Conservation (phyloP, 768 basidiomycete species). For the Leccinum incarnatum region DNA sequence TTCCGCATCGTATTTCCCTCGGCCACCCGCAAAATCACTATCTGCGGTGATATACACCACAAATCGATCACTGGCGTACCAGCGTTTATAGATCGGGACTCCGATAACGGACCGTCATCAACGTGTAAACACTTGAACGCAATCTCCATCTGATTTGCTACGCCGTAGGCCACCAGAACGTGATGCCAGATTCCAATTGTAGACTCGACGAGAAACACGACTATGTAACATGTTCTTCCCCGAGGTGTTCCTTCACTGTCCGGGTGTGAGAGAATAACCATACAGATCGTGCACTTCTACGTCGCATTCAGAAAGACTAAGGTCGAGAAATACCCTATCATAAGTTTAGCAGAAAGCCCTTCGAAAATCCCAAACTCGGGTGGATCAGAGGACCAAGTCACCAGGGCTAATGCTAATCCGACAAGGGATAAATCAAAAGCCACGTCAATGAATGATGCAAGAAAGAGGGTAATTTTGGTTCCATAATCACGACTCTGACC, state of each 20-base stretch:
- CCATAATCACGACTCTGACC: slow-evolving; percentile 31
- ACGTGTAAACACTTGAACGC: slow-evolving; percentile 2
- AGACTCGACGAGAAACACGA: not conserved
- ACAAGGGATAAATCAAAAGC: not conserved
- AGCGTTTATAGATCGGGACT: not conserved
- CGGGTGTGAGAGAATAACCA: not conserved
- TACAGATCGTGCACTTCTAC: not conserved
- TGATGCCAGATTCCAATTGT: not conserved
- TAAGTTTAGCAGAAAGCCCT: slow-evolving; percentile 1
- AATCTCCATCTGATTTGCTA: not conserved
- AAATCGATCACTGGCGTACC: not conserved
- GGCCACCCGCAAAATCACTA: slow-evolving; percentile 10
- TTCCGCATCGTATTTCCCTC: slow-evolving; percentile 6
- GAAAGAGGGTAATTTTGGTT: slow-evolving; percentile 14
- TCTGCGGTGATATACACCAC: slow-evolving; percentile 16
- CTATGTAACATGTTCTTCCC: not conserved
- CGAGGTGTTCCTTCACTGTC: not conserved
- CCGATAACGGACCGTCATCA: slow-evolving; percentile 4
- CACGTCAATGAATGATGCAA: not conserved
- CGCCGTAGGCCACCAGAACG: not conserved
- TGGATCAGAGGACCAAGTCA: not conserved
- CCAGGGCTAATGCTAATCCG: not conserved
- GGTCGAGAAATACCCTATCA: not conserved
- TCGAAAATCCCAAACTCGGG: not conserved
- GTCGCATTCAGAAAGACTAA: not conserved